Evolutionary conservation across 371 early-diverging fungal genomes (phyloP).

Genomic region (Mucor plumbeus): DNA sequence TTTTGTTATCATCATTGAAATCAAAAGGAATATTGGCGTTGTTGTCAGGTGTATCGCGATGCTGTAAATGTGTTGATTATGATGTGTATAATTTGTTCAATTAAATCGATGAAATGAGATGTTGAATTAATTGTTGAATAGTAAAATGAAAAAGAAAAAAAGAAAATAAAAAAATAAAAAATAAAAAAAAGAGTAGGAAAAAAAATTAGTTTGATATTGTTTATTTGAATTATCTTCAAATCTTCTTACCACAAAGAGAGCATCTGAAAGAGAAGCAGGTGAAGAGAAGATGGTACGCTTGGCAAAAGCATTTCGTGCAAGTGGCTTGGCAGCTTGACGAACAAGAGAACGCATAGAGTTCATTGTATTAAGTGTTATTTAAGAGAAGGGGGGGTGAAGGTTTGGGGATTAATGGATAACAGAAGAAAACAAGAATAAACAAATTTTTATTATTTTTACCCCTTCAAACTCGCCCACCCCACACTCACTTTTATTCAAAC

Average conservation of each 20-base stretch:
- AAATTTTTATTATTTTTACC: conserved; percentile 14
- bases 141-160: no score
- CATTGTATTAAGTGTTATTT: conserved; percentile 29
- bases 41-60: conserved; percentile 92
- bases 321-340: conserved; percentile 45
- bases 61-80: conserved; percentile 47
- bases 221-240: neutral
- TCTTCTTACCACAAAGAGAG: conserved; percentile 68
- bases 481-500: conserved; percentile 4
- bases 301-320: conserved; percentile 32
- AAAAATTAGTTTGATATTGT: neutral
- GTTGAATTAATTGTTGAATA: neutral
- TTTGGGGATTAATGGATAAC: conserved; percentile 18
- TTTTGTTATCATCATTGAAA: conserved; percentile 81
- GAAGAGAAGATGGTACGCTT: conserved; percentile 59
- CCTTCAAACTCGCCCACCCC: conserved; percentile 14
- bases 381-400: conserved; percentile 30
- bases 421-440: conserved; percentile 10
- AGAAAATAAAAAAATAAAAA: no score
- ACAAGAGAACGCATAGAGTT: conserved; percentile 50
- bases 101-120: neutral
- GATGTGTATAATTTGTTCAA: neutral
- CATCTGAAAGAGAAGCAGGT: conserved; percentile 63
- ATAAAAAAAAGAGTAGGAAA: no score
- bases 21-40: conserved; percentile 87